Evolutionary conservation across 106 monocot species (phyloP), one percentile per base, ranked within the genome.

Genomic region (Acorus calamus): DNA sequence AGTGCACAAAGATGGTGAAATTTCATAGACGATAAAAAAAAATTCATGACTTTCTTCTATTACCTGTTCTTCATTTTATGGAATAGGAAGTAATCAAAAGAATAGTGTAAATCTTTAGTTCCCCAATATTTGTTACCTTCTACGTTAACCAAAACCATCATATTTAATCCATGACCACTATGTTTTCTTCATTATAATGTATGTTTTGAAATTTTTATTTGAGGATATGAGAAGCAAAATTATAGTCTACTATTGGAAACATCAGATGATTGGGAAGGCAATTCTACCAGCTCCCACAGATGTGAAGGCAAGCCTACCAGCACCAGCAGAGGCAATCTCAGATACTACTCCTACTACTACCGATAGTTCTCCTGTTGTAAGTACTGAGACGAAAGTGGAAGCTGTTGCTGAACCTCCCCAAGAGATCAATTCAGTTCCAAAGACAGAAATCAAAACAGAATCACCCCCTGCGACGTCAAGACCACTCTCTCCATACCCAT

Each of bases 251-350:
- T 28, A 28, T 28, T 28, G 28, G 6, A 42, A 3, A 6, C 55
- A 51, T 64, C 60, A 86, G 86, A 75, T 66, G 71, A 86, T 86
- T 68, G 86, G 81, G 2, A 86, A 82, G 66, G 73, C 77, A 53
- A 66, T 86, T 64, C 79, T 79, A 51, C 86, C 86, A 52, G 47
- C 41, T 48, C 42, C 76, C 51, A 63, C 7, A 14, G 65, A 42
- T 41, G 44, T 46, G 7, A 68, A 62, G 57, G 62, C 63, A 60
- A 74, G 64, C 46, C 60, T 82, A 44, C 73, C 86, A 50, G 60
- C 77, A 68, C 74, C 74, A 42, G 55, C 61, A 48, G 76, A 81
- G 50, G 58, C 42, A 54, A 62, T 5, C 3, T 14, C 57, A 66
- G 74, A 67, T 11, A 12, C 71, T 42, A 49, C 58, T 56, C 44